A percentile compares a stretch with the other conserved stretches of the same genome.
Conservation (phyloP, 73 alveolate species). For the Paramecium sonneborni region DNA sequence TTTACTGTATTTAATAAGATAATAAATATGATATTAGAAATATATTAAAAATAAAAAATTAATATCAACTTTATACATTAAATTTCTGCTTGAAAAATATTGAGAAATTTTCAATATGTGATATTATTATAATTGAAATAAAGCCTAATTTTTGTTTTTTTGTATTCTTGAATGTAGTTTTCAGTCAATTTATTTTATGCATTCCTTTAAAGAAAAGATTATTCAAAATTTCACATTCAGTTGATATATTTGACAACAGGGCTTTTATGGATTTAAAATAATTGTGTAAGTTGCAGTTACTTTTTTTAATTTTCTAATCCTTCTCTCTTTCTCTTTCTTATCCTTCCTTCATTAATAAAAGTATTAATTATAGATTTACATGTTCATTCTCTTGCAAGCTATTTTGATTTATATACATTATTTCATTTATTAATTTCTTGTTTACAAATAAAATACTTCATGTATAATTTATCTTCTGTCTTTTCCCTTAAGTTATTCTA, state of each 20-base stretch:
- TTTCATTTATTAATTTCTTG: not conserved
- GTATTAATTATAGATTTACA: constrained; percentile 10
- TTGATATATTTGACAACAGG: not conserved
- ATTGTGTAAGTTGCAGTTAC: not conserved
- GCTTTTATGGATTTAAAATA: not conserved
- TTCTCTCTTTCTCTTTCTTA: not conserved
- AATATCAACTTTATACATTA: no score
- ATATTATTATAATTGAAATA: no score
- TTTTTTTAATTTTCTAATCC: not conserved
- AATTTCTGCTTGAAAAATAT: no score
- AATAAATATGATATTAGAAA: no score
- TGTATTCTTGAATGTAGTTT: no score
- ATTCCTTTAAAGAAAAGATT: not conserved
- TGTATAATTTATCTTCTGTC: not conserved
- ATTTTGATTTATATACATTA: not conserved
- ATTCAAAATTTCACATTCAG: not conserved
- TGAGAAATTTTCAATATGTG: no score
- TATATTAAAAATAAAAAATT: no score
- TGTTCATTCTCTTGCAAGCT: constrained; percentile 12
- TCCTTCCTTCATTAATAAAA: not conserved
- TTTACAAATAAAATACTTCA: not conserved
- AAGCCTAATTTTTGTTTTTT: no score
- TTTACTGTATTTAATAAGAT: no score
- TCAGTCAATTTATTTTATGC: no score
- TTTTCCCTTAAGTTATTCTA: not conserved